A percentile compares a stretch with the other conserved stretches of the same genome.
Conservation (phyloP, 257 asterid species). For the Rhazya stricta region DNA sequence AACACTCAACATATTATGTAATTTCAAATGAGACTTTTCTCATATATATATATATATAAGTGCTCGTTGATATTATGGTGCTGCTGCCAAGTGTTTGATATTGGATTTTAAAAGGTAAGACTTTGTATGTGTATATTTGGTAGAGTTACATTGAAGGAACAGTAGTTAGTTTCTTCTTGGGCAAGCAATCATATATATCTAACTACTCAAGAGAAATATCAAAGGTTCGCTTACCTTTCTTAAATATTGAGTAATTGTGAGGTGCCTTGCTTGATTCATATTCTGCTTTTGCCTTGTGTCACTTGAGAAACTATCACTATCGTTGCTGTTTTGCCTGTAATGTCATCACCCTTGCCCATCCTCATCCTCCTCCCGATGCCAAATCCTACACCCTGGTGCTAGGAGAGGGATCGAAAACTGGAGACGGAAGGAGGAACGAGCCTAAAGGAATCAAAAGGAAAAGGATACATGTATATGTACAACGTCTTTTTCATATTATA, state of each 20-base stretch:
- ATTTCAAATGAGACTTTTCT: background rate
- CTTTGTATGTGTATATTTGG: background rate
- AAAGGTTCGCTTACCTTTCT: background rate
- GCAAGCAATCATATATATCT: slow-evolving; percentile 12
- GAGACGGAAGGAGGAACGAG: too few species aligned
- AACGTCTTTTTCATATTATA: too few species aligned
- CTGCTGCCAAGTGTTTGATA: slow-evolving; percentile 12
- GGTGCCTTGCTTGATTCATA: background rate
- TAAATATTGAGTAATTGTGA: background rate
- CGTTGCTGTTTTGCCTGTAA: background rate
- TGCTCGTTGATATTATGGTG: background rate
- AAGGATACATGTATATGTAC: too few species aligned
- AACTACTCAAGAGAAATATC: slow-evolving; percentile 2
- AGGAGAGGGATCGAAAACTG: too few species aligned
- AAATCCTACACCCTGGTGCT: too few species aligned
- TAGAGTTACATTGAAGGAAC: slow-evolving; percentile 4
- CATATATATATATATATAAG: too few species aligned
- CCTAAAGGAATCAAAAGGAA: too few species aligned
- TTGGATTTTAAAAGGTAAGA: slow-evolving; percentile 2
- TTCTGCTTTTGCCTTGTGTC: slow-evolving; percentile 5
- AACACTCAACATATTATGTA: slow-evolving; percentile 12
- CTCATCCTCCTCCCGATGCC: background rate
- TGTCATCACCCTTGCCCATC: background rate
- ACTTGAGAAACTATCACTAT: slow-evolving; percentile 15
- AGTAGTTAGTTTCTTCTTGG: slow-evolving; percentile 18